These are phyloP conservation scores for Solanum clarkiae DNA, from an alignment of 257 asterid genomes.

Conservation along the genomic window DNA sequence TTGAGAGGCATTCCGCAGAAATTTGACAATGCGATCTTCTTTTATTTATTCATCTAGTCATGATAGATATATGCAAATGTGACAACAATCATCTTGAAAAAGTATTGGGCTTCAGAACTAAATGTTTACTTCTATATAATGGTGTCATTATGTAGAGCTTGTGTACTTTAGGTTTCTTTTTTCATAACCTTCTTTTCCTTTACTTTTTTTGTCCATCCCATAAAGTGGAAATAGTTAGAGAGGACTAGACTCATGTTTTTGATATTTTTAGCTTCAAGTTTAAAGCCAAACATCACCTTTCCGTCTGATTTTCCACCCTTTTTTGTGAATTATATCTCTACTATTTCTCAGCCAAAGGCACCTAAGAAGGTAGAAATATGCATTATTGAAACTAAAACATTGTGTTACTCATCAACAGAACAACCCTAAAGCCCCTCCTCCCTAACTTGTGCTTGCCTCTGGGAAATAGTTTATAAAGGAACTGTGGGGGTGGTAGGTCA, in stretches of 20 bases:
- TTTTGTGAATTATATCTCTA: neutral
- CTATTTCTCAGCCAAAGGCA: neutral
- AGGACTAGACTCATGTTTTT: neutral
- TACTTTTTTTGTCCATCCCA: neutral
- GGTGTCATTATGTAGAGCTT: neutral
- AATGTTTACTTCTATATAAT: neutral
- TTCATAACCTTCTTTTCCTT: neutral
- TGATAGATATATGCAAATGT: neutral
- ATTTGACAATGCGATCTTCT: neutral
- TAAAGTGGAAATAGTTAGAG: neutral
- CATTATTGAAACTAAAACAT: neutral
- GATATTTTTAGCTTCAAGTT: neutral
- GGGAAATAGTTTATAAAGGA: neutral
- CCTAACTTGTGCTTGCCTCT: neutral
- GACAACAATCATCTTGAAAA: neutral
- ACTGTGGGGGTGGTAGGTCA: neutral
- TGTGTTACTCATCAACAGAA: neutral
- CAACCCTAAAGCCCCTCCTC: neutral
- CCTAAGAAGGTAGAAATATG: neutral
- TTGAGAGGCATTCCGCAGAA: too few relatives aligned
- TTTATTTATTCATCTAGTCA: neutral
- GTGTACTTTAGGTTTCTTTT: neutral
- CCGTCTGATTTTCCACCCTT: neutral
- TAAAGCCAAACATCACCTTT: neutral
- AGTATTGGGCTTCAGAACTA: neutral